Evolutionary conservation across 2,329 filamentous ascomycete species (phyloP).

Genomic region (Neopestalotiopsis clavispora): DNA sequence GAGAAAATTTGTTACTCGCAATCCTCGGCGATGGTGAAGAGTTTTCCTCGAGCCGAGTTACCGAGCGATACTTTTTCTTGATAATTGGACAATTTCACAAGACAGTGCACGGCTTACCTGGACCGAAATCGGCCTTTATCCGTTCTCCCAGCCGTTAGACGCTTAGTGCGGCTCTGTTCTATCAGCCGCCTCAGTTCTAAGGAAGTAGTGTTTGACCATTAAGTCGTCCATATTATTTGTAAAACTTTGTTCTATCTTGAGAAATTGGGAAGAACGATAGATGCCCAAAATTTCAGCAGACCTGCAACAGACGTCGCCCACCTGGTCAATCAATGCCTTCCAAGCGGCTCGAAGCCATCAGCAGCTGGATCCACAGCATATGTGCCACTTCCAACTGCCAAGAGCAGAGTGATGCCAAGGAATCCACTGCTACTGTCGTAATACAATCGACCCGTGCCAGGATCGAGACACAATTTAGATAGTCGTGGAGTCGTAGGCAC

Average conservation of each 20-base stretch:
- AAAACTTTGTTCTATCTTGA: neutral
- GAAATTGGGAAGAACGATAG: neutral
- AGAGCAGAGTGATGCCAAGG: neutral
- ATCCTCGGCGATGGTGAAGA: neutral
- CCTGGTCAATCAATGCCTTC: too few species aligned
- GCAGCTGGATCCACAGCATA: neutral
- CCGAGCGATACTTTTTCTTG: neutral
- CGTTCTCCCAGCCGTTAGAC: neutral
- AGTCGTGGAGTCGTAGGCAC: too few species aligned
- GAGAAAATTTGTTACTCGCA: neutral
- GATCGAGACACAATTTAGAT: neutral
- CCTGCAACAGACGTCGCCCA: too few species aligned
- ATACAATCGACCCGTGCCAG: neutral
- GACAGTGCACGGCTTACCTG: neutral
- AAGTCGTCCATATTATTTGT: neutral
- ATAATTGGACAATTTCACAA: neutral
- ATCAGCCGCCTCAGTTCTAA: neutral
- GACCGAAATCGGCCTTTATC: neutral
- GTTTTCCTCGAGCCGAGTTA: neutral
- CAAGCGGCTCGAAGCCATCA: too few species aligned
- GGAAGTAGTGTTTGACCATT: neutral
- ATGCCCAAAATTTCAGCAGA: too few species aligned
- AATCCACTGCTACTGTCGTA: neutral
- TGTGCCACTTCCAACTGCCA: neutral
- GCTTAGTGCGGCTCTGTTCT: neutral